Evolutionary conservation across 192 early-diverging fungal genomes (phyloP).

Genomic region (Kappamyces sp.): DNA sequence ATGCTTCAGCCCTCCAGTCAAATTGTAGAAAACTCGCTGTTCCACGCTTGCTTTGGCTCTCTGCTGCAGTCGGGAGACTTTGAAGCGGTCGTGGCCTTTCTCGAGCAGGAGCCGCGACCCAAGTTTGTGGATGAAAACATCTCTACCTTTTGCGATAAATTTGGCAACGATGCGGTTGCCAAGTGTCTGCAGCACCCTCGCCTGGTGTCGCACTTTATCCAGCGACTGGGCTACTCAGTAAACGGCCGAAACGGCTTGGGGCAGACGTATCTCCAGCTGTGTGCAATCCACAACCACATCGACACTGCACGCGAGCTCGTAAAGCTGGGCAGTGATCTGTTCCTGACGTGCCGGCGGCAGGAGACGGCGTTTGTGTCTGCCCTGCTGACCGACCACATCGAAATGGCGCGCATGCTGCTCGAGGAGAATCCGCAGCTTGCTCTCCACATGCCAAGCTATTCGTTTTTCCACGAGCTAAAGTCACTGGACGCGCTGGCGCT

Average conservation of each 20-base stretch:
- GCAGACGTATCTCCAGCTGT: conserved; percentile 3
- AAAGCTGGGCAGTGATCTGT: background rate
- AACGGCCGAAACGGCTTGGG: background rate
- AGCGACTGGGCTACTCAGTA: background rate
- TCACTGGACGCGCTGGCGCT: background rate
- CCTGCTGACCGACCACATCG: background rate
- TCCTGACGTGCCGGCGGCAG: too few species aligned
- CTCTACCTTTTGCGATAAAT: background rate
- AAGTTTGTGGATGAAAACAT: conserved; percentile 5
- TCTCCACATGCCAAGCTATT: background rate
- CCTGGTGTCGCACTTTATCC: background rate
- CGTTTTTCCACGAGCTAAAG: background rate
- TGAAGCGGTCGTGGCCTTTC: background rate
- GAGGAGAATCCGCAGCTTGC: background rate
- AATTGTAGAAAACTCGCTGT: conserved; percentile 5
- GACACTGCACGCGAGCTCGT: background rate
- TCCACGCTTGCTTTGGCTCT: background rate
- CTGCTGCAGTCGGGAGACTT: background rate
- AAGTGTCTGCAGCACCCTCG: background rate
- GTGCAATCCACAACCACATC: background rate
- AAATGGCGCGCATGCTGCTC: background rate
- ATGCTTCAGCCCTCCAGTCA: conserved; percentile 1
- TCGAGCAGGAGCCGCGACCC: background rate
- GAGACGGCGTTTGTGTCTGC: too few species aligned
- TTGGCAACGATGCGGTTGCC: background rate